A percentile compares a stretch with the other conserved stretches of the same genome.
phyloP scores from a whole-genome alignment of 2,329 filamentous ascomycete genomes.

The Trichoderma hamatum region DNA sequence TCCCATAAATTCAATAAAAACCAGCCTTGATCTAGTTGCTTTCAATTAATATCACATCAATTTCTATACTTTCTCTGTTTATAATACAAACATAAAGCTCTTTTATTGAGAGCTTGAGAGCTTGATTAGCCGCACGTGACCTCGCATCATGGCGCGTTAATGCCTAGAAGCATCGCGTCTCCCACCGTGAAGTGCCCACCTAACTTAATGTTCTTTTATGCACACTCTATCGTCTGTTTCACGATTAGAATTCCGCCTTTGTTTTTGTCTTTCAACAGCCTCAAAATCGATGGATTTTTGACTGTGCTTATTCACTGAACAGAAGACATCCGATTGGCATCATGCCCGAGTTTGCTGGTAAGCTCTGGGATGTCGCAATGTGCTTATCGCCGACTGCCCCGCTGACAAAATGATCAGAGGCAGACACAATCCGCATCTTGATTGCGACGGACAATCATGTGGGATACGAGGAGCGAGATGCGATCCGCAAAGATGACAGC shows the following conservation, averaged over 20 bases:
- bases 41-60: no score
- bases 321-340: background rate
- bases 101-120: background rate
- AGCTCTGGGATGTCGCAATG: background rate
- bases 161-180: constrained; percentile 23
- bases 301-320: background rate
- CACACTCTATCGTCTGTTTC: background rate
- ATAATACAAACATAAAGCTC: background rate
- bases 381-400: constrained; percentile 11
- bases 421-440: constrained; percentile 92
- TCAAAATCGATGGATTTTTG: background rate
- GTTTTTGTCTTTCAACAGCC: background rate
- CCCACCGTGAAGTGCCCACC: constrained; percentile 17
- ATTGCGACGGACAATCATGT: constrained; percentile 98
- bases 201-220: background rate
- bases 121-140: constrained; percentile 35
- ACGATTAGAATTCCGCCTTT: background rate
- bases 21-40: background rate
- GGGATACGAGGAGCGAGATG: constrained; percentile 90
- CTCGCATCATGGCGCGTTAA: constrained; percentile 36
- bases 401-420: constrained; percentile 40
- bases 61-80: background rate
- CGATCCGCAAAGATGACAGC: constrained; percentile 93
- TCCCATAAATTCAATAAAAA: background rate
- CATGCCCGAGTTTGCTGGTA: constrained; percentile 41